Evolutionary conservation across 495 filamentous ascomycete genomes (phyloP), one percentile per base, ranked within the genome.

Genomic region (Talaromyces stipitatus): DNA sequence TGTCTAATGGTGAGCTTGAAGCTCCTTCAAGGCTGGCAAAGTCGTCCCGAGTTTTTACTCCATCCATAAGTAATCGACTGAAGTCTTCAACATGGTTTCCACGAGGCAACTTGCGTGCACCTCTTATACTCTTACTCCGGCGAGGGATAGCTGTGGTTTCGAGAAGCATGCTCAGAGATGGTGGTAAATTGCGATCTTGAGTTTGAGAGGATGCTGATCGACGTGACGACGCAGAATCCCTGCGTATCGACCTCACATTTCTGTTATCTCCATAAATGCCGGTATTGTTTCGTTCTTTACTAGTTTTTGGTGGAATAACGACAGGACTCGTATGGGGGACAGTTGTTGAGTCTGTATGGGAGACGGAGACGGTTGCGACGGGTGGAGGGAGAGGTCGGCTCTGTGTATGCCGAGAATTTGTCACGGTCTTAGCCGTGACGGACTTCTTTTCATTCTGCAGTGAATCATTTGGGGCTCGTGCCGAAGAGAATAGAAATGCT

Each of bases 21-120:
- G 62, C 47, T 16, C 69, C 62, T 32, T 64, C 67, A 38, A 71
- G 56, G 36, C 65, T 45, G 32, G 58, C 57, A 32, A 24, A 30
- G 10, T 72, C 74, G 32, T 73, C 72, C 51, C 61, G 66, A 0
- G 66, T 57, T 26, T 62, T 60, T n/a, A 77, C 50, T 0, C 68
- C 71, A 59, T 74, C 75, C 64, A 69, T 64, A 58, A 78, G 59
- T 53, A 78, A 63, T 47, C 66, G 69, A 57, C 69, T 75, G 50
- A 78, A 78, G 46, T 78, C 72, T 56, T 77, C 72, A 27, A 71
- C 73, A 67, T 75, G 68, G 51, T 74, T 71, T 8, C 70, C 66
- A 50, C 67, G 69, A n/a, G 72, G 71, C 28, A 75, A 54, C 48
- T 66, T 74, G 27, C 71, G 64, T 41, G 69, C 63, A 24, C 66